phyloP scores from a whole-genome alignment of 345 rosid genomes.

The Salix exigua region DNA sequence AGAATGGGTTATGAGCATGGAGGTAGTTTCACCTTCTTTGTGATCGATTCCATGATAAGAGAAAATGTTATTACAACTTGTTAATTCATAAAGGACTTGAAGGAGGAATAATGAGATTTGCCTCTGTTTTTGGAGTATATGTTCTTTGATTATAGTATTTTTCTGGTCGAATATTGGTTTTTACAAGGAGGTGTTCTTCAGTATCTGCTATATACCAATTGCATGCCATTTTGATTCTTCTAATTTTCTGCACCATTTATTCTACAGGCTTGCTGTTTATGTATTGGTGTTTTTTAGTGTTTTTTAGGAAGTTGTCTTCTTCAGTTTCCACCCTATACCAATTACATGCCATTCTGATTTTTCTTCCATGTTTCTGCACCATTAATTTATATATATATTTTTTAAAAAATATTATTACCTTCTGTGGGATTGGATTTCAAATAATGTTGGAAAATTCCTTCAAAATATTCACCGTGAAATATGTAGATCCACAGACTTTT shows the following conservation, averaged over 20 bases:
- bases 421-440: not conserved
- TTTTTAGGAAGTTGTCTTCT: not conserved
- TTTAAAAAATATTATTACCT: not conserved
- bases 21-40: conserved; percentile 45
- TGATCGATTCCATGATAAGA: not conserved
- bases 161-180: not conserved
- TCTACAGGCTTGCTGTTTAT: not conserved
- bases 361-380: not conserved
- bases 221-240: not conserved
- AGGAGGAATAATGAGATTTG: not conserved
- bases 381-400: not conserved
- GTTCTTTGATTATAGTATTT: not conserved
- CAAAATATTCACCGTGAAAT: not conserved
- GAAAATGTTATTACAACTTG: not conserved
- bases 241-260: not conserved
- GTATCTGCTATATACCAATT: not conserved
- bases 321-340: not conserved
- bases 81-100: not conserved
- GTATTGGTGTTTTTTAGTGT: not conserved
- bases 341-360: not conserved
- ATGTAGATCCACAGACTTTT: not conserved
- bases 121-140: not conserved
- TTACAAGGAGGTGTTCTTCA: not conserved
- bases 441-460: not conserved
- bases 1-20: conserved; percentile 98